Evolutionary conservation across 768 basidiomycete species (phyloP).

Genomic region (Agrocybe pediades): DNA sequence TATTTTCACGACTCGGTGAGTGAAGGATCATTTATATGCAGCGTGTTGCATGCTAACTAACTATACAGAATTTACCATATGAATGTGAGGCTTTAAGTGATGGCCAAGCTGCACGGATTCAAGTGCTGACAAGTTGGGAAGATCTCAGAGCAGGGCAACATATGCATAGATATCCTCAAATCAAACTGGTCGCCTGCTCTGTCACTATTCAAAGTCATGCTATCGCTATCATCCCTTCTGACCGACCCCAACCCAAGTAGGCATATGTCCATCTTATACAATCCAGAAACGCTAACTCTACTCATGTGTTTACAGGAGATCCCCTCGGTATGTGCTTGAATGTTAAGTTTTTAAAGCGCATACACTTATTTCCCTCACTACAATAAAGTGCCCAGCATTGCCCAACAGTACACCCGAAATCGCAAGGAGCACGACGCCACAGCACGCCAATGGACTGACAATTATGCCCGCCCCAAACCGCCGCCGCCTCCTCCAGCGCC

Average conservation of each 20-base stretch:
- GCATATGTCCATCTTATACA: slow-evolving; percentile 27
- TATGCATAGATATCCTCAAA: slow-evolving; percentile 92
- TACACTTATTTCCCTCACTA: not conserved
- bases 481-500: slow-evolving; percentile 25
- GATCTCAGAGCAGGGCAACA: slow-evolving; percentile 75
- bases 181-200: slow-evolving; percentile 93
- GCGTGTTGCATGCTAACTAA: not conserved
- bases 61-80: slow-evolving; percentile 78
- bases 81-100: slow-evolving; percentile 51
- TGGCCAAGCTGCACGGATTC: not conserved
- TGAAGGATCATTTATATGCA: not conserved
- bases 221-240: slow-evolving; percentile 88
- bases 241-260: slow-evolving; percentile 93
- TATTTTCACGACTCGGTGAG: slow-evolving; percentile 72
- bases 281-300: slow-evolving; percentile 4
- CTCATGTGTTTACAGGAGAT: slow-evolving; percentile 59
- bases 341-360: not conserved
- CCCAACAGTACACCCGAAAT: slow-evolving; percentile 65
- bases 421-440: slow-evolving; percentile 74
- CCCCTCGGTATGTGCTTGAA: slow-evolving; percentile 55
- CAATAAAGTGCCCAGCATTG: slow-evolving; percentile 65
- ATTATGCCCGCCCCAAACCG: slow-evolving; percentile 60
- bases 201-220: slow-evolving; percentile 92
- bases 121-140: slow-evolving; percentile 17
- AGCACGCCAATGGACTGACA: slow-evolving; percentile 76